phyloP scores from a whole-genome alignment of 257 asterid genomes.

The Salvia splendens region DNA sequence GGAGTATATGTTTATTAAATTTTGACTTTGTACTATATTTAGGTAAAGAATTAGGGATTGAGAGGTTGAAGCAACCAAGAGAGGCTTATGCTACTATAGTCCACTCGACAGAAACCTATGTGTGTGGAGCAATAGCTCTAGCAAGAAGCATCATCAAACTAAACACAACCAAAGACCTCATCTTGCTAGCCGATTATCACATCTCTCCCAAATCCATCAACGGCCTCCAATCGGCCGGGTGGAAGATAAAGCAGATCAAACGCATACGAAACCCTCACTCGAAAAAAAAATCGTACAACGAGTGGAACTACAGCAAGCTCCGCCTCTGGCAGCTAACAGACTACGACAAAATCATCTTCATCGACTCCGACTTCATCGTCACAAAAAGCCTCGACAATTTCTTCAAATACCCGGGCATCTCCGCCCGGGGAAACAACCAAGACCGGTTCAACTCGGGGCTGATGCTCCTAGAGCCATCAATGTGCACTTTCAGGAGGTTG shows the following conservation, averaged over 20 bases:
- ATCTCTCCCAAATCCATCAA: conserved; percentile 44
- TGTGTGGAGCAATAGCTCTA: conserved; percentile 80
- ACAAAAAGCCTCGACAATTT: conserved; percentile 49
- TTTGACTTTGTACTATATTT: background rate
- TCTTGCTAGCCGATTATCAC: conserved; percentile 58
- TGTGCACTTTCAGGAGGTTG: conserved; percentile 50
- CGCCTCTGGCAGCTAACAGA: conserved; percentile 64
- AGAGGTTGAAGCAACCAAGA: conserved; percentile 27
- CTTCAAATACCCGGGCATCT: conserved; percentile 55
- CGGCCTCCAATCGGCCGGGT: conserved; percentile 60
- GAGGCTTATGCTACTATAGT: conserved; percentile 75
- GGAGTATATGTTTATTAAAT: too few species aligned
- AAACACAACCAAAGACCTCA: conserved; percentile 60
- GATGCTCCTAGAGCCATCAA: conserved; percentile 71
- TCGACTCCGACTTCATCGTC: conserved; percentile 70
- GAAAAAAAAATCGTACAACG: conserved; percentile 49
- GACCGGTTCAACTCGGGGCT: conserved; percentile 77
- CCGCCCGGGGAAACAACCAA: conserved; percentile 44
- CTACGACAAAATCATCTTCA: conserved; percentile 66
- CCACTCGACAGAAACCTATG: conserved; percentile 72
- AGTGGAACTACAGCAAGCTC: conserved; percentile 87
- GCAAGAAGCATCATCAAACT: conserved; percentile 68
- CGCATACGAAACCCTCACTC: conserved; percentile 64
- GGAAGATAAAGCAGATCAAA: conserved; percentile 52
- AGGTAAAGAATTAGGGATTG: conserved; percentile 45